These are phyloP conservation scores for Cystobasidium sp. DNA, from an alignment of 1,284 basidiomycete genomes.

Conservation along the genomic window DNA sequence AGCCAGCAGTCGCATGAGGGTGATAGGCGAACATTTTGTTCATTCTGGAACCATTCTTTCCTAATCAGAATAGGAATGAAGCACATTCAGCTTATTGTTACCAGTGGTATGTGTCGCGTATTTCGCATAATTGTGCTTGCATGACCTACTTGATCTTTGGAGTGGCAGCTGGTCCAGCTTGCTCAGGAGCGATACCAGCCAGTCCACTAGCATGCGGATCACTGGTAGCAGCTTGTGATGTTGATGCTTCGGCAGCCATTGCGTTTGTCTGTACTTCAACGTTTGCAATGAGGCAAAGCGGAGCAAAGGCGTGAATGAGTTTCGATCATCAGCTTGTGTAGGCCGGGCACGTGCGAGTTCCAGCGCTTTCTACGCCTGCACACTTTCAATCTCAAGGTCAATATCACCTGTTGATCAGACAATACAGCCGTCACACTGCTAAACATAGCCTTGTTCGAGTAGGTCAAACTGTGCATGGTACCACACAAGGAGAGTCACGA, in stretches of 20 bases:
- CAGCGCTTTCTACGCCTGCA: not conserved
- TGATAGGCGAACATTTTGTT: slow-evolving; percentile 29
- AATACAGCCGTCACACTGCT: not conserved
- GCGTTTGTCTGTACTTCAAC: not conserved
- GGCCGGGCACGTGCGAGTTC: not conserved
- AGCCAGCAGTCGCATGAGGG: not conserved
- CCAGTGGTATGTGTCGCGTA: no score
- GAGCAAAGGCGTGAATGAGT: not conserved
- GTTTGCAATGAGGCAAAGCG: not conserved
- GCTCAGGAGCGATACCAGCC: slow-evolving; percentile 6
- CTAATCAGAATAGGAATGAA: not conserved
- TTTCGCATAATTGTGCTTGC: not conserved
- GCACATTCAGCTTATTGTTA: slow-evolving; percentile 4
- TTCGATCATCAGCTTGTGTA: not conserved
- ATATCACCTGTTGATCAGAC: no score
- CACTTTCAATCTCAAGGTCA: no score
- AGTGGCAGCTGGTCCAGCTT: slow-evolving; percentile 2
- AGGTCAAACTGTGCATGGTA: no score
- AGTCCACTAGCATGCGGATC: slow-evolving; percentile 4
- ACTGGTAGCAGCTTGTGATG: not conserved
- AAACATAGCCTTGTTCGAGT: not conserved
- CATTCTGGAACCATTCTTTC: slow-evolving; percentile 52
- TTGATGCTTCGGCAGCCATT: not conserved
- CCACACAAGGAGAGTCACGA: not conserved
- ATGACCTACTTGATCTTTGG: slow-evolving; percentile 42